Conservation (phyloP, 2,329 filamentous ascomycete species). For the Talaromyces sp. region DNA sequence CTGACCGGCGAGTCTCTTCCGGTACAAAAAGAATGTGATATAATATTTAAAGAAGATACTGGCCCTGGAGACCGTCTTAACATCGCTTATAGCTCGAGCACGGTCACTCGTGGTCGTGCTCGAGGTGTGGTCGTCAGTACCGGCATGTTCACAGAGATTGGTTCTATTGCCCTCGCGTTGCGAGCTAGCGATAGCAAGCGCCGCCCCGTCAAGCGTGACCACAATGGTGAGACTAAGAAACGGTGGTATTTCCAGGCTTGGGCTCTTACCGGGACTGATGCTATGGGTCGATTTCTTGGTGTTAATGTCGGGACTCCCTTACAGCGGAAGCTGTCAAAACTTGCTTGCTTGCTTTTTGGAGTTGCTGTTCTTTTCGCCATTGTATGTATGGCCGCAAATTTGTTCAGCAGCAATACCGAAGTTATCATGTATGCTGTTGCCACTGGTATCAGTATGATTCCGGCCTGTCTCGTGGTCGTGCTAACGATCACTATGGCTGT, state of each 20-base stretch:
- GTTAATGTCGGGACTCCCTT: conserved; percentile 71
- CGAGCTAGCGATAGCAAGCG: conserved; percentile 60
- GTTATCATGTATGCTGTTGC: conserved; percentile 68
- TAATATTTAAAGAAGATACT: conserved; percentile 52
- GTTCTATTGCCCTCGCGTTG: conserved; percentile 66
- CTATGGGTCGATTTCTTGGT: conserved; percentile 65
- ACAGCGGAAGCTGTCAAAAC: conserved; percentile 70
- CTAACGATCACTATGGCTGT: conserved; percentile 69
- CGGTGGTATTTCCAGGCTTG: conserved; percentile 57
- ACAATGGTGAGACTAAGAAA: conserved; percentile 54
- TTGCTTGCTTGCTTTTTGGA: conserved; percentile 68
- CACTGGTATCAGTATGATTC: conserved; percentile 63
- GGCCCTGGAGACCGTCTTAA: conserved; percentile 64
- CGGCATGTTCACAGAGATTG: conserved; percentile 65
- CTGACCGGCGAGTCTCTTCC: conserved; percentile 66
- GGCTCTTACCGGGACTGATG: conserved; percentile 58
- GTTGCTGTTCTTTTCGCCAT: conserved; percentile 70
- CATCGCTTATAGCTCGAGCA: conserved; percentile 64
- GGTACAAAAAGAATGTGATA: conserved; percentile 56
- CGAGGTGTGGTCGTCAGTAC: conserved; percentile 63
- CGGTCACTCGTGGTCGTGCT: conserved; percentile 63
- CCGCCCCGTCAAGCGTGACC: conserved; percentile 56
- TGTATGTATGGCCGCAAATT: conserved; percentile 68
- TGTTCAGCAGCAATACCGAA: conserved; percentile 57
- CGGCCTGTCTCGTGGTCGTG: conserved; percentile 65